Evolutionary conservation across 768 basidiomycete genomes (phyloP).

Genomic region (Candolleomyces aberdarensis): DNA sequence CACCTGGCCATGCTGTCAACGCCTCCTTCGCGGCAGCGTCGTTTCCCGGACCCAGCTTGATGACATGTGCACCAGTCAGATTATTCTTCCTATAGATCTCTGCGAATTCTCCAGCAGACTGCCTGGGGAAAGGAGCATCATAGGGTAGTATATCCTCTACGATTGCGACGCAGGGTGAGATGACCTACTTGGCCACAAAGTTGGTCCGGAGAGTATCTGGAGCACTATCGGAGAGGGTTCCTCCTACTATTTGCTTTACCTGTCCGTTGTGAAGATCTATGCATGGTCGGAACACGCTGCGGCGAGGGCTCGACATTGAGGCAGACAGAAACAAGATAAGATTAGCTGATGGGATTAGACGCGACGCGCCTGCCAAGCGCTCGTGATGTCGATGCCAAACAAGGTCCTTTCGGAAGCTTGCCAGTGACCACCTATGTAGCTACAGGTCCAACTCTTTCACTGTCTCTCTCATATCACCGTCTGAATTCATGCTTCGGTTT

Average conservation of each 20-base stretch:
- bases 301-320: constrained; percentile 33
- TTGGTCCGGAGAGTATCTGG: constrained; percentile 74
- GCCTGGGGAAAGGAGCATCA: constrained; percentile 38
- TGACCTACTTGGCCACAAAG: constrained; percentile 79
- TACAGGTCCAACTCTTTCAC: not conserved
- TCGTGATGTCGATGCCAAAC: not conserved
- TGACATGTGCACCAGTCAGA: constrained; percentile 89
- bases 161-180: too few species aligned
- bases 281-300: constrained; percentile 80
- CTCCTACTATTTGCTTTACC: constrained; percentile 98
- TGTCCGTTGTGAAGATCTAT: constrained; percentile 95
- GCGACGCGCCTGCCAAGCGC: not conserved
- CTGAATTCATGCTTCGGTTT: too few species aligned
- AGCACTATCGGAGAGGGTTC: constrained; percentile 73
- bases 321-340: not conserved
- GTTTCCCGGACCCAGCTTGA: constrained; percentile 91
- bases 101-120: constrained; percentile 79
- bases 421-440: not conserved
- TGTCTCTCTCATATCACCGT: not conserved
- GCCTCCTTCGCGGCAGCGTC: constrained; percentile 87
- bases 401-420: too few species aligned
- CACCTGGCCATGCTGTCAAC: constrained; percentile 80
- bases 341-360: not conserved
- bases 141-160: not conserved
- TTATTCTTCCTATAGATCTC: constrained; percentile 65